Conservation (phyloP, 768 basidiomycete genomes). For the Macrolepiota albuminosa region DNA sequence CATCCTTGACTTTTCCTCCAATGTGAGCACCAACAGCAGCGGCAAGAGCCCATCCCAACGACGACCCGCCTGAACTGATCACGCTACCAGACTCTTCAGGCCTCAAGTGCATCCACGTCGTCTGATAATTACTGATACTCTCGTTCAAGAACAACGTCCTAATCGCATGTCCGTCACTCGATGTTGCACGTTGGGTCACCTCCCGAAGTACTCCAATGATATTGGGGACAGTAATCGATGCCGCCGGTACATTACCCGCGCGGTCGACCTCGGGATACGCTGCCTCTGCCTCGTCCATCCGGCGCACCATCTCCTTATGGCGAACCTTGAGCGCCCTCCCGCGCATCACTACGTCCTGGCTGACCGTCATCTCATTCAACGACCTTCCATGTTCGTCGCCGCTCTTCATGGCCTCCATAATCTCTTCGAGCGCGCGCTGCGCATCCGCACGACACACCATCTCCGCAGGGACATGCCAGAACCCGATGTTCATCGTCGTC, state of each 20-base stretch:
- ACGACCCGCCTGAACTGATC: constrained; percentile 56
- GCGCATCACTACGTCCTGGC: constrained; percentile 13
- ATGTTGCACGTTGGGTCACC: constrained; percentile 30
- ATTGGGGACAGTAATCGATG: constrained; percentile 37
- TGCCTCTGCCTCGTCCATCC: constrained; percentile 27
- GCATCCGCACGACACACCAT: constrained; percentile 56
- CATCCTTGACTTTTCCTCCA: constrained; percentile 27
- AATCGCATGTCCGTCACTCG: constrained; percentile 30
- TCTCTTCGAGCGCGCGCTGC: constrained; percentile 44
- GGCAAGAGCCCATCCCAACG: constrained; percentile 66
- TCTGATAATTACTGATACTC: constrained; percentile 50
- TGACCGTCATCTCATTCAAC: constrained; percentile 4
- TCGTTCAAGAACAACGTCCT: constrained; percentile 55
- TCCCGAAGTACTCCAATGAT: constrained; percentile 45
- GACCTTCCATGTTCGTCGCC: constrained; percentile 16
- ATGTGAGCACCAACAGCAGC: constrained; percentile 57
- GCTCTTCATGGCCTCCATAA: constrained; percentile 32
- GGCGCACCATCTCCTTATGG: constrained; percentile 20
- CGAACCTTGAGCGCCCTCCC: constrained; percentile 13
- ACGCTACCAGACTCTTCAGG: constrained; percentile 46
- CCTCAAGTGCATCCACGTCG: constrained; percentile 55
- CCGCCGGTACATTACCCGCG: constrained; percentile 8
- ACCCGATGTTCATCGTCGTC: constrained; percentile 31
- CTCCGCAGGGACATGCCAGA: constrained; percentile 35
- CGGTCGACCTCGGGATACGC: constrained; percentile 11